Evolutionary conservation across 176 grass and related monocot genomes (phyloP).

Genomic region (Echinochloa phyllopogon): DNA sequence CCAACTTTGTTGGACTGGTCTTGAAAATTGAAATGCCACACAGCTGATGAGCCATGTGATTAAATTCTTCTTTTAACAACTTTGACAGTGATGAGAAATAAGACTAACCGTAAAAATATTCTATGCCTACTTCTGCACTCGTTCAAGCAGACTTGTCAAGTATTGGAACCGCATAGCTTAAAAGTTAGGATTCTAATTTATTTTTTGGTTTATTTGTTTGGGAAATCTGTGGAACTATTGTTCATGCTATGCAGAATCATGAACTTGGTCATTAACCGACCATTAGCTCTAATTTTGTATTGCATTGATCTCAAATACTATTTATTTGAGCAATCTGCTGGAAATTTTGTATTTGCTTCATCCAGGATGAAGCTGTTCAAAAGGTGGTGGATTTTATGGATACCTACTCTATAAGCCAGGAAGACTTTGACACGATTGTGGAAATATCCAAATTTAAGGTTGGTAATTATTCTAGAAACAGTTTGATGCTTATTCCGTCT

Average conservation of each 20-base stretch:
- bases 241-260: conserved; percentile 2
- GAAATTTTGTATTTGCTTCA: conserved; percentile 41
- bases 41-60: conserved; percentile 16
- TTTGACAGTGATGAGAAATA: background rate
- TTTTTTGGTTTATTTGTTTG: background rate
- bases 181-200: background rate
- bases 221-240: conserved; percentile 36
- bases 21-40: conserved; percentile 15
- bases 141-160: conserved; percentile 17
- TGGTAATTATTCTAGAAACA: conserved; percentile 33
- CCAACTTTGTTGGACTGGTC: background rate
- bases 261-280: background rate
- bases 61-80: background rate
- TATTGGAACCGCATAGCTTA: conserved; percentile 18
- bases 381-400: conserved; percentile 97
- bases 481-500: background rate
- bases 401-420: conserved; percentile 92
- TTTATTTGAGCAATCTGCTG: conserved; percentile 19
- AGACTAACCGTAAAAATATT: background rate
- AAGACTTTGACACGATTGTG: conserved; percentile 91
- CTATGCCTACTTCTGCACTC: background rate
- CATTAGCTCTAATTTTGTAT: conserved; percentile 24
- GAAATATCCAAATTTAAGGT: conserved; percentile 98
- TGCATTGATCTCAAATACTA: conserved; percentile 5
- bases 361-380: conserved; percentile 84